These are phyloP conservation scores for Fusarium begoniae DNA, from an alignment of 2,329 filamentous ascomycete genomes.

Conservation along the genomic window DNA sequence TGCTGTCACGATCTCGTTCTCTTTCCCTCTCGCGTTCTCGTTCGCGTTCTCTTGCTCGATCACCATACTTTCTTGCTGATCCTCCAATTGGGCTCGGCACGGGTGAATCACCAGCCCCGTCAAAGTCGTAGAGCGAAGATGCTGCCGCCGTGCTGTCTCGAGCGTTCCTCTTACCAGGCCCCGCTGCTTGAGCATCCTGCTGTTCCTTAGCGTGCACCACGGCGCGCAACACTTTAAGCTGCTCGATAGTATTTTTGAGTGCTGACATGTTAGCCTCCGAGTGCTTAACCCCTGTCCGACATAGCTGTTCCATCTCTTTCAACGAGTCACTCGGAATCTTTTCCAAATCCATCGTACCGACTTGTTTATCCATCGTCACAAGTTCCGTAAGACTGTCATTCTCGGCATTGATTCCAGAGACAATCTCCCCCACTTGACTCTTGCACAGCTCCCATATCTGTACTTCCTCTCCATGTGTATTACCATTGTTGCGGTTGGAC, in stretches of 20 bases:
- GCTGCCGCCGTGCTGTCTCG: conserved; percentile 42
- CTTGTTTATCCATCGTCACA: conserved; percentile 53
- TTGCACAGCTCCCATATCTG: conserved; percentile 56
- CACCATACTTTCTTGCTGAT: conserved; percentile 49
- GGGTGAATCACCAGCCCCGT: conserved; percentile 56
- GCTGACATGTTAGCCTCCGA: conserved; percentile 51
- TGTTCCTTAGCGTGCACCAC: conserved; percentile 56
- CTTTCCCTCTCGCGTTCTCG: conserved; percentile 49
- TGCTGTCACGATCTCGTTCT: conserved; percentile 48
- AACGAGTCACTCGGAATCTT: conserved; percentile 50
- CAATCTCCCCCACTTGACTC: conserved; percentile 51
- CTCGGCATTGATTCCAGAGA: conserved; percentile 53
- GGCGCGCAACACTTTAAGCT: conserved; percentile 54
- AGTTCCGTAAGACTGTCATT: conserved; percentile 53
- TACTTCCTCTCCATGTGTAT: conserved; percentile 55
- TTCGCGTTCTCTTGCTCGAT: conserved; percentile 51
- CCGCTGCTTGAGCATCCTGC: conserved; percentile 46
- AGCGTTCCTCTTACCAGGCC: conserved; percentile 43
- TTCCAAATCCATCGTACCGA: conserved; percentile 51
- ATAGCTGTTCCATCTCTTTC: conserved; percentile 55
- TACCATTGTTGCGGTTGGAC: conserved; percentile 55
- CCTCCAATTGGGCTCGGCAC: conserved; percentile 54
- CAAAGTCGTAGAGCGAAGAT: conserved; percentile 56
- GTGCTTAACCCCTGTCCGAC: conserved; percentile 53
- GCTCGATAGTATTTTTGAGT: conserved; percentile 52